These are phyloP conservation scores for Fusarium keratoplasticum DNA, from an alignment of 2,329 filamentous ascomycete species.

Conservation along the genomic window DNA sequence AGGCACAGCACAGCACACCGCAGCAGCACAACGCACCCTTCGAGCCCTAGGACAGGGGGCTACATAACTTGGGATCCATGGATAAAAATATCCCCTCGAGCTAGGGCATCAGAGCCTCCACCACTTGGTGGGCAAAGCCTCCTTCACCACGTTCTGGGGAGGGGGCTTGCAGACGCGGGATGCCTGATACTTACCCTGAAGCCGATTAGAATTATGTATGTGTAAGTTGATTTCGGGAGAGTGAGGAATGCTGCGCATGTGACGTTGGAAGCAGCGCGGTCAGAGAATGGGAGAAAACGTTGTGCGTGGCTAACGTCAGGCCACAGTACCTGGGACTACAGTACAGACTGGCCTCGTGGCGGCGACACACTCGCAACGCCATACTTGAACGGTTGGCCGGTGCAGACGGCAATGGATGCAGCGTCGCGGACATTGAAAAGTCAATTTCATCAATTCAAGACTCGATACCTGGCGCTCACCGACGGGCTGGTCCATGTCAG, in stretches of 20 bases:
- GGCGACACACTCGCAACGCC: not conserved
- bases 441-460: conserved; percentile 7
- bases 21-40: conserved; percentile 1
- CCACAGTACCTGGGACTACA: not conserved
- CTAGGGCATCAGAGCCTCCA: conserved; percentile 36
- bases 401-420: not conserved
- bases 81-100: conserved; percentile 43
- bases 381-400: conserved; percentile 18
- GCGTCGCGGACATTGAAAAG: not conserved
- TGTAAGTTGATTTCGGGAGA: conserved; percentile 26
- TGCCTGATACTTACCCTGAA: conserved; percentile 24
- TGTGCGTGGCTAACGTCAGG: conserved; percentile 1
- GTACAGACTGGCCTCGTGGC: not conserved
- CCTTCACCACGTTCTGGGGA: conserved; percentile 25
- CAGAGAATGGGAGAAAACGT: not conserved
- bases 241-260: conserved; percentile 37
- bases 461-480: conserved; percentile 28
- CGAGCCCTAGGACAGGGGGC: conserved; percentile 14
- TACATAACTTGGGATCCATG: conserved; percentile 26
- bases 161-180: conserved; percentile 23
- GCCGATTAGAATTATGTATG: conserved; percentile 12
- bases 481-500: conserved; percentile 41
- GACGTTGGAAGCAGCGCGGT: conserved; percentile 7
- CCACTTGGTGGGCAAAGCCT: conserved; percentile 27
- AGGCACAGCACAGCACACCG: conserved; percentile 33